Evolutionary conservation across 2,329 filamentous ascomycete species (phyloP).

Genomic region (Stachybotrys chartarum): DNA sequence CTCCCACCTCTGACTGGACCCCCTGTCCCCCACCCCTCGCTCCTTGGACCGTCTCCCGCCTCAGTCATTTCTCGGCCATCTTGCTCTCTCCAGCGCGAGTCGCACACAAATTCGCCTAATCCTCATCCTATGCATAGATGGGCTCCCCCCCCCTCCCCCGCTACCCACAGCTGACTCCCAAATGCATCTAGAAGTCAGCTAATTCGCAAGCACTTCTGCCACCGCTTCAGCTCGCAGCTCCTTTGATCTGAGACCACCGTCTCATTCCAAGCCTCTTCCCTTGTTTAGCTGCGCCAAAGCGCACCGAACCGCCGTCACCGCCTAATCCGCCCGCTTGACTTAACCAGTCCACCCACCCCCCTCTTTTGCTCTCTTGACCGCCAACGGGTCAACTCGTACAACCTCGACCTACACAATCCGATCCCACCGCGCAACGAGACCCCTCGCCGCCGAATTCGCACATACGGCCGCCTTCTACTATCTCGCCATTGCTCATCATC

Average conservation of each 20-base stretch:
- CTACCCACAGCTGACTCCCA: background rate
- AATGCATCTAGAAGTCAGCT: background rate
- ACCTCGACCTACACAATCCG: background rate
- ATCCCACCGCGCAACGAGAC: background rate
- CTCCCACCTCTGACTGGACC: background rate
- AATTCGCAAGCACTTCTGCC: background rate
- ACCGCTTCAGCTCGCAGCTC: background rate
- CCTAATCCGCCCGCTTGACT: background rate
- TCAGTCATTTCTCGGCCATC: background rate
- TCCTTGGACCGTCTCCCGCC: constrained; percentile 1
- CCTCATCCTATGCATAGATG: background rate
- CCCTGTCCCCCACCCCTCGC: background rate
- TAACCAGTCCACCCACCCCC: background rate
- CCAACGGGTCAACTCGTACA: background rate
- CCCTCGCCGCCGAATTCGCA: background rate
- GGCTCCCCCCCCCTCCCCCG: background rate
- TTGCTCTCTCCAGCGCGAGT: background rate
- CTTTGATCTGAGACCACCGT: background rate
- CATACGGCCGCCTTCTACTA: no score
- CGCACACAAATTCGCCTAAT: background rate
- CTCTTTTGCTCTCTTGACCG: background rate
- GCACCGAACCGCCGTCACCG: background rate
- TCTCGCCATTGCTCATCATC: no score
- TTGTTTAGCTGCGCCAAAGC: background rate
- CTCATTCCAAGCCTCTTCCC: background rate